phyloP scores from a whole-genome alignment of 495 filamentous ascomycete genomes.

The Xylaria intraflava region DNA sequence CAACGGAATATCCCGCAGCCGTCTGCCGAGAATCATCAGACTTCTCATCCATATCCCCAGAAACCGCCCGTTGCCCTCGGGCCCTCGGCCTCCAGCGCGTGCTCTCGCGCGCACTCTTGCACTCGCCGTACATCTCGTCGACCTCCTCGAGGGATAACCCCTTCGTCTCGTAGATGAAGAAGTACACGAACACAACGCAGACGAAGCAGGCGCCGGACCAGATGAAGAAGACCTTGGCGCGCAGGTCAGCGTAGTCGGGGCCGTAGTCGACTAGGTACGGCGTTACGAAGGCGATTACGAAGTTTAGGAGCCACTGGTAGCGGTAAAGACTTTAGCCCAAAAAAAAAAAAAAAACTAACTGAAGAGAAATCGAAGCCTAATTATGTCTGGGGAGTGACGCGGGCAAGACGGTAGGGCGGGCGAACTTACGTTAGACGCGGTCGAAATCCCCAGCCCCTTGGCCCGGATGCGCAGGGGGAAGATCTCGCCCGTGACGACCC shows the following conservation, averaged over 20 bases:
- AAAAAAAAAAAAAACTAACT: too few relatives aligned
- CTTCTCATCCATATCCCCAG: too few relatives aligned
- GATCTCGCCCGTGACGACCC: slow-evolving; percentile 72
- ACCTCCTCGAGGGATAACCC: slow-evolving; percentile 76
- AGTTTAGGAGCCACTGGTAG: slow-evolving; percentile 60
- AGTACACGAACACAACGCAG: slow-evolving; percentile 66
- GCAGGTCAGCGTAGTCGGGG: slow-evolving; percentile 60
- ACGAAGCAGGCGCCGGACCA: slow-evolving; percentile 71
- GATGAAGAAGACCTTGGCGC: slow-evolving; percentile 74
- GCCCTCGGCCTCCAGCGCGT: slow-evolving; percentile 17
- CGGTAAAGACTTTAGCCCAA: too few relatives aligned
- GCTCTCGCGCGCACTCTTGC: slow-evolving; percentile 44
- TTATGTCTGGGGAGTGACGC: too few relatives aligned
- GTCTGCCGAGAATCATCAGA: too few relatives aligned
- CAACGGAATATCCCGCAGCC: too few relatives aligned
- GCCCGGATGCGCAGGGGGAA: slow-evolving; percentile 69
- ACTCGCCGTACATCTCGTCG: slow-evolving; percentile 70
- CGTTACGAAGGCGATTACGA: slow-evolving; percentile 69
- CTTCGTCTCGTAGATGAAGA: slow-evolving; percentile 81
- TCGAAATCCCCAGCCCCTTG: slow-evolving; percentile 65
- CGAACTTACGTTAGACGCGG: slow-evolving; percentile 63
- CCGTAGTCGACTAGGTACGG: slow-evolving; percentile 71
- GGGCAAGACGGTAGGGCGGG: too few relatives aligned
- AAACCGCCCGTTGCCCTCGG: too few relatives aligned
- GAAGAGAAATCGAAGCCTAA: too few relatives aligned